Conservation (phyloP, 441 rosid species). For the Erodium texanum region DNA sequence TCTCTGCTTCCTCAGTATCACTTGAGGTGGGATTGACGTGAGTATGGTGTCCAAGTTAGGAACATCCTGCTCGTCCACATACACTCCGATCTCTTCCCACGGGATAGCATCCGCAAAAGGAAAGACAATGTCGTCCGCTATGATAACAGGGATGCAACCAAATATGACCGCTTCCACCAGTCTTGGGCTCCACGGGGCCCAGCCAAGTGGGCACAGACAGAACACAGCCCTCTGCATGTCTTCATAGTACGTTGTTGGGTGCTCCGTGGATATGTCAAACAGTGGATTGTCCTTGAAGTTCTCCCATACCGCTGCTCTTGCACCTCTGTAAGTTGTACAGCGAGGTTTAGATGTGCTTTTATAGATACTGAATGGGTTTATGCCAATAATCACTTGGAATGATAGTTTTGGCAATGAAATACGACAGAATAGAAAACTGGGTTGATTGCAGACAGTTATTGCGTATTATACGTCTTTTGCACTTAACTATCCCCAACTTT, state of each 20-base stretch:
- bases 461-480: too few relatives aligned
- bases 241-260: conserved; percentile 85
- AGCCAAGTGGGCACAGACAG: conserved; percentile 86
- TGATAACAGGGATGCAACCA: conserved; percentile 89
- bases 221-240: conserved; percentile 89
- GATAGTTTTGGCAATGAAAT: too few relatives aligned
- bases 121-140: conserved; percentile 81
- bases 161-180: conserved; percentile 94
- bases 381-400: too few relatives aligned
- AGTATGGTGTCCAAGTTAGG: conserved; percentile 59
- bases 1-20: conserved; percentile 55
- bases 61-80: conserved; percentile 73
- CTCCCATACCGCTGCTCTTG: conserved; percentile 98
- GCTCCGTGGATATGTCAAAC: conserved; percentile 85
- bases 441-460: too few relatives aligned
- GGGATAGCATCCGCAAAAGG: conserved; percentile 94
- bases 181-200: conserved; percentile 98
- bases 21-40: conserved; percentile 54
- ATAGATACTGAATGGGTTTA: too few relatives aligned
- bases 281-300: conserved; percentile 85
- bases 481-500: too few relatives aligned
- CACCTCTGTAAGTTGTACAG: conserved; percentile 44
- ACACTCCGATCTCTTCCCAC: conserved; percentile 89
- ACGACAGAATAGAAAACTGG: too few relatives aligned
- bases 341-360: too few relatives aligned